Percentiles rank a stretch among this genome's conserved stretches.
phyloP scores from a whole-genome alignment of 1,139 yeast species.

The Komagataea norvegica region DNA sequence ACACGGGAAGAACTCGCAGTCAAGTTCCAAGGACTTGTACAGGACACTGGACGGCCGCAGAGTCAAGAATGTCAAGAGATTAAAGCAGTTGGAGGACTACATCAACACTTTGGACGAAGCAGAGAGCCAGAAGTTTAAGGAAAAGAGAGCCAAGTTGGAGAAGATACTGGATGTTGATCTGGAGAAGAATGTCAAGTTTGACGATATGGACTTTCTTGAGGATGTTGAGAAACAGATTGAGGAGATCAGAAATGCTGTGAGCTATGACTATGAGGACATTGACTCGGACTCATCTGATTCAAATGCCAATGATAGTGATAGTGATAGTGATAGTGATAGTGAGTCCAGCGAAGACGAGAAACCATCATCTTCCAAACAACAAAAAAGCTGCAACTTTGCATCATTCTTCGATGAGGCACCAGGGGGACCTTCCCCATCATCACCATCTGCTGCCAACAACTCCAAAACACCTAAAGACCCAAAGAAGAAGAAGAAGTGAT shows the following conservation, averaged over 20 bases:
- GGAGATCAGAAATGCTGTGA: constrained; percentile 22
- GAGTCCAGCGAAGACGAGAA: constrained; percentile 7
- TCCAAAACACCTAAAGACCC: too few relatives aligned
- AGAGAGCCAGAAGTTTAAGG: constrained; percentile 23
- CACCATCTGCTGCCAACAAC: too few relatives aligned
- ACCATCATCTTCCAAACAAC: neutral
- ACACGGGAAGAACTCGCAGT: constrained; percentile 22
- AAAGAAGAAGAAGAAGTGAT: too few relatives aligned
- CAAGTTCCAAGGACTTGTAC: constrained; percentile 29
- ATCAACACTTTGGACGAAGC: constrained; percentile 28
- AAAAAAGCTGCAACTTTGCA: constrained; percentile 15
- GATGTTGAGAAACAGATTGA: constrained; percentile 32
- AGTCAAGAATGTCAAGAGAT: constrained; percentile 31
- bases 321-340: constrained; percentile 12
- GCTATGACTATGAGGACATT: constrained; percentile 1
- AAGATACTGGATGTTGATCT: constrained; percentile 27
- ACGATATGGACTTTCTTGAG: constrained; percentile 34
- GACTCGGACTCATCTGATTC: neutral
- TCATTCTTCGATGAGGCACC: too few relatives aligned
- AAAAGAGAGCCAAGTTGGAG: constrained; percentile 32
- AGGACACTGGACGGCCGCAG: constrained; percentile 37
- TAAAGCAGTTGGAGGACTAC: constrained; percentile 32
- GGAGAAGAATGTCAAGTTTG: constrained; percentile 27
- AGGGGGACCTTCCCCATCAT: too few relatives aligned
- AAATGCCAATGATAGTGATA: constrained; percentile 11